Evolutionary conservation across 202 grass and related monocot species (phyloP).

Genomic region (Elaeis oleifera): DNA sequence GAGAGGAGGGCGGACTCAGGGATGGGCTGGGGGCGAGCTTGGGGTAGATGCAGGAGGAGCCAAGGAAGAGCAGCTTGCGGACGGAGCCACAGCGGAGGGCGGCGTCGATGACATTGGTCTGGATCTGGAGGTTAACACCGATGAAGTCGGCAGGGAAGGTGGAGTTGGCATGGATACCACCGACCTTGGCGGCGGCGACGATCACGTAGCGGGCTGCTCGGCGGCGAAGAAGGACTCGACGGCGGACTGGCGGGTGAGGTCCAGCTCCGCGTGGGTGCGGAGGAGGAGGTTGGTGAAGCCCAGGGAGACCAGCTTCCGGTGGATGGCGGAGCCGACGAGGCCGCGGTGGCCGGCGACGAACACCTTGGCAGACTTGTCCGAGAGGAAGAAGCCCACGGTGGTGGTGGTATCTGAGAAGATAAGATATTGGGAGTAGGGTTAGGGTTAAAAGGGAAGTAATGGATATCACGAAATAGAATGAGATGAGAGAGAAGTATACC

Average conservation of each 20-base stretch:
- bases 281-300: conserved; percentile 66
- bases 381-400: conserved; percentile 31
- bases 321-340: conserved; percentile 59
- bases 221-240: conserved; percentile 63
- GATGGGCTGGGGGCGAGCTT: conserved; percentile 55
- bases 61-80: conserved; percentile 65
- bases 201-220: conserved; percentile 58
- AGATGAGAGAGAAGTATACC: too few relatives aligned
- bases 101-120: conserved; percentile 58
- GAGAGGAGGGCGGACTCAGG: conserved; percentile 56
- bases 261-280: conserved; percentile 50
- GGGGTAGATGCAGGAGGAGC: conserved; percentile 61
- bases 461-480: too few relatives aligned
- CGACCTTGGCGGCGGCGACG: conserved; percentile 72
- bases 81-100: conserved; percentile 54
- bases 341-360: conserved; percentile 64
- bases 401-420: too few relatives aligned
- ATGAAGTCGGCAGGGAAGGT: conserved; percentile 69
- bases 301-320: conserved; percentile 38
- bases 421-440: too few relatives aligned
- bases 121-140: conserved; percentile 64
- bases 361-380: conserved; percentile 54
- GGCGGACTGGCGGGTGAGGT: conserved; percentile 56
- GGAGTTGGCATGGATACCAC: conserved; percentile 76
- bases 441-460: too few relatives aligned